Percentiles rank a stretch among this genome's conserved stretches.
phyloP scores from a whole-genome alignment of 495 filamentous ascomycete species.

The Talaromyces stipitatus region DNA sequence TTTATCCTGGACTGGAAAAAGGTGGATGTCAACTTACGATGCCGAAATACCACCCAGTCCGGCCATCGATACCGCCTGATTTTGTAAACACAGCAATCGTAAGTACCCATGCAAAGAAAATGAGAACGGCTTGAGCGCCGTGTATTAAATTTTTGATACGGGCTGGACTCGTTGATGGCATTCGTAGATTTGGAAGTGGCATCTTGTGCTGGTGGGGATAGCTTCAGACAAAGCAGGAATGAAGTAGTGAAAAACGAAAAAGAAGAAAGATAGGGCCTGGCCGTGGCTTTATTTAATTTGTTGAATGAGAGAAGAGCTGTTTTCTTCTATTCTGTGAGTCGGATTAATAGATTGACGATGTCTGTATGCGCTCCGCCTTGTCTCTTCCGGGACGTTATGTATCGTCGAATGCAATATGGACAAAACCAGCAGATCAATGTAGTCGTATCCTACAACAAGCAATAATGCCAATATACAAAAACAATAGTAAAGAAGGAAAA shows the following conservation, averaged over 20 bases:
- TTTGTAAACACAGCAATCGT: constrained; percentile 68
- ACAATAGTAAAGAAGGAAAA: neutral
- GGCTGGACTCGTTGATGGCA: constrained; percentile 31
- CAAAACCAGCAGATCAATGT: neutral
- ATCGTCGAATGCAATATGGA: neutral
- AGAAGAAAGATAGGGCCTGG: neutral
- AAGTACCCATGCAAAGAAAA: constrained; percentile 63
- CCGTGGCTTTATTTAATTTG: neutral
- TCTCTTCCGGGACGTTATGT: neutral
- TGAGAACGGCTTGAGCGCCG: constrained; percentile 54
- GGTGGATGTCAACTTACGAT: constrained; percentile 48
- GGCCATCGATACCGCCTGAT: constrained; percentile 54
- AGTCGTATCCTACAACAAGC: neutral
- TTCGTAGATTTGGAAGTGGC: constrained; percentile 17
- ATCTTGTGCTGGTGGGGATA: constrained; percentile 5
- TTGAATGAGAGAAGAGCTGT: neutral
- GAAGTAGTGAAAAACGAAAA: neutral
- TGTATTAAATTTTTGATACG: constrained; percentile 43
- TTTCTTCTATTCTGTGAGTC: neutral
- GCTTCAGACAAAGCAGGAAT: neutral
- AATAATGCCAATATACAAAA: neutral
- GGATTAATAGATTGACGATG: neutral
- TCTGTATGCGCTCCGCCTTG: neutral
- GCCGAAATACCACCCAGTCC: constrained; percentile 67
- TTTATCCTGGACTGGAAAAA: no score